These are phyloP conservation scores for Ceriops tagal DNA, from an alignment of 345 rosid species.

Conservation along the genomic window DNA sequence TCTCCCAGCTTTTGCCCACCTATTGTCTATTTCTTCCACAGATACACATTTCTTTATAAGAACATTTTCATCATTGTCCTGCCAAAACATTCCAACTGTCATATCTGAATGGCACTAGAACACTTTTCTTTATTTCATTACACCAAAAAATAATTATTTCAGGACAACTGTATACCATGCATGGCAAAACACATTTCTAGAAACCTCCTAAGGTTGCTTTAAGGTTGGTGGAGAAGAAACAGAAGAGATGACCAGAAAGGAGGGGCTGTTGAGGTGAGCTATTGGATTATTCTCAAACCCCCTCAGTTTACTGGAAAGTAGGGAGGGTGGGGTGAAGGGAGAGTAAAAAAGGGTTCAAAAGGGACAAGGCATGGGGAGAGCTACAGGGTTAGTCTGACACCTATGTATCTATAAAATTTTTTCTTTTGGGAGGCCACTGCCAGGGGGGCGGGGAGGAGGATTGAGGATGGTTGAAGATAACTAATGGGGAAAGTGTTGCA, in stretches of 20 bases:
- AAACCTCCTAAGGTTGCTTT: background rate
- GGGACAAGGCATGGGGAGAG: background rate
- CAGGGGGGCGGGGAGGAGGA: too few relatives aligned
- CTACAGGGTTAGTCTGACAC: too few relatives aligned
- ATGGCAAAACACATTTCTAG: background rate
- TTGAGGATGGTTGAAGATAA: too few relatives aligned
- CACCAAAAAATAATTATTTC: background rate
- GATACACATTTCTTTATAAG: conserved; percentile 30
- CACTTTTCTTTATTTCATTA: background rate
- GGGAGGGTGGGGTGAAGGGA: too few relatives aligned
- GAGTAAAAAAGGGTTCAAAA: background rate
- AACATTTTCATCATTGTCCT: conserved; percentile 36
- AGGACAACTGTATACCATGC: background rate
- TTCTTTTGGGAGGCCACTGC: too few relatives aligned
- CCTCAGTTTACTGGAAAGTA: too few relatives aligned
- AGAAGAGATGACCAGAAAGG: background rate
- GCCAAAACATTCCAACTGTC: conserved; percentile 13
- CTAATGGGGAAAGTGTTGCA: too few relatives aligned
- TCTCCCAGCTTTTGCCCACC: conserved; percentile 30
- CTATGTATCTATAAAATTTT: too few relatives aligned
- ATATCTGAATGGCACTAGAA: background rate
- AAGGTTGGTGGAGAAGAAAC: background rate
- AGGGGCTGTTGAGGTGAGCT: too few relatives aligned
- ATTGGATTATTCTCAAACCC: background rate
- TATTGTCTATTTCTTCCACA: conserved; percentile 39